Evolutionary conservation across 805 yeast genomes (phyloP).

Genomic region (Phaffomyces opuntiae): DNA sequence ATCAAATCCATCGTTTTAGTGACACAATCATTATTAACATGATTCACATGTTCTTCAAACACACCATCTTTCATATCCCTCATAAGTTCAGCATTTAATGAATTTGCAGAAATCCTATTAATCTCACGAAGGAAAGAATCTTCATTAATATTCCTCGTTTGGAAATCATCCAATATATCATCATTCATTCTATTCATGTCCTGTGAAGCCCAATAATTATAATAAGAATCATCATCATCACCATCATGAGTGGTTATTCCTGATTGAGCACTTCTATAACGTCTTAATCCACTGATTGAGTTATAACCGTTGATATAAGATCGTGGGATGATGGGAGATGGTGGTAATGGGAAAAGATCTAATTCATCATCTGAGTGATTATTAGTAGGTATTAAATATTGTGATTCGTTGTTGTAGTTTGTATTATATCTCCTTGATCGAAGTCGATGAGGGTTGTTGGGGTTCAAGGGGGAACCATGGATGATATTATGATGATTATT

Average conservation of each 20-base stretch:
- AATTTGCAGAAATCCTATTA: constrained; percentile 5
- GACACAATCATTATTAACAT: neutral
- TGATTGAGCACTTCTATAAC: neutral
- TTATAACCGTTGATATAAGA: too few species aligned
- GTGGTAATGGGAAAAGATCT: neutral
- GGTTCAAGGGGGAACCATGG: too few species aligned
- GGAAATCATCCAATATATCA: neutral
- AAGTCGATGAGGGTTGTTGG: too few species aligned
- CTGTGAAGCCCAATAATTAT: too few species aligned
- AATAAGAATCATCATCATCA: too few species aligned
- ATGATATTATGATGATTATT: too few species aligned
- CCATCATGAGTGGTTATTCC: neutral
- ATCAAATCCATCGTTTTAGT: neutral
- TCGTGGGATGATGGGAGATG: neutral
- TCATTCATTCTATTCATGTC: too few species aligned
- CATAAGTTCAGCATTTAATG: neutral
- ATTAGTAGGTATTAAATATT: too few species aligned
- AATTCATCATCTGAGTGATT: neutral
- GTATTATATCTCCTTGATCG: too few species aligned
- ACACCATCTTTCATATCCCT: neutral
- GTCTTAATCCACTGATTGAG: too few species aligned
- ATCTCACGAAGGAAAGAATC: neutral
- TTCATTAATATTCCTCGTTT: neutral
- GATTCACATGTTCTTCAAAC: neutral
- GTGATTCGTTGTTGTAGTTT: too few species aligned